phyloP scores from a whole-genome alignment of 306 rosid genomes.

The Oxytropis ochrocephala region DNA sequence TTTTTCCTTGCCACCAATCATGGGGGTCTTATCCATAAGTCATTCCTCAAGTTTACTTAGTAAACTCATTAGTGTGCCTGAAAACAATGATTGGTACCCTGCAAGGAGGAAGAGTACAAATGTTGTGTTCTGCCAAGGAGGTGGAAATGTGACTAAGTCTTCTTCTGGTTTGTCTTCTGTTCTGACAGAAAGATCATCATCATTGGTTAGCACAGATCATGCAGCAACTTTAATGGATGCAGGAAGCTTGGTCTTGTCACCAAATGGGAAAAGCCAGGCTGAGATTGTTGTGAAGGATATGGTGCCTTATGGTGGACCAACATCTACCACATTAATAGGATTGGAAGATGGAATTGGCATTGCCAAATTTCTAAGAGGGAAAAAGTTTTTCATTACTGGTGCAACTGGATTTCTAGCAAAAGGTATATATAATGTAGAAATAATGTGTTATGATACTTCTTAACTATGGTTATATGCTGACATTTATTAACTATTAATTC shows the following conservation, averaged over 20 bases:
- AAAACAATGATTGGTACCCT: constrained; percentile 25
- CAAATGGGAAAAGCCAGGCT: constrained; percentile 35
- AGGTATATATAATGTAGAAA: constrained; percentile 36
- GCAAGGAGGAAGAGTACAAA: constrained; percentile 31
- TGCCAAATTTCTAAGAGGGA: constrained; percentile 70
- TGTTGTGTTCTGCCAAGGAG: constrained; percentile 49
- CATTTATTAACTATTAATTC: constrained; percentile 9
- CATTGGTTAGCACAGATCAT: constrained; percentile 38
- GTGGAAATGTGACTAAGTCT: constrained; percentile 48
- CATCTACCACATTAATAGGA: constrained; percentile 37
- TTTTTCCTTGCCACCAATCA: constrained; percentile 23
- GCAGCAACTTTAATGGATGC: constrained; percentile 45
- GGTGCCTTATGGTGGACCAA: constrained; percentile 47
- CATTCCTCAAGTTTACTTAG: constrained; percentile 33
- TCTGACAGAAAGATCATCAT: constrained; percentile 33
- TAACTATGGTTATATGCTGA: neutral
- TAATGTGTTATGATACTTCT: neutral
- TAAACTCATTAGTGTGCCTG: constrained; percentile 19
- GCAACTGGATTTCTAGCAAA: constrained; percentile 94
- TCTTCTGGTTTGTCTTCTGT: constrained; percentile 38
- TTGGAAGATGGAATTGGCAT: constrained; percentile 76
- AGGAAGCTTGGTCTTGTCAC: constrained; percentile 62
- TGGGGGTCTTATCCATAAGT: constrained; percentile 61
- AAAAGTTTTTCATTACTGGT: constrained; percentile 73
- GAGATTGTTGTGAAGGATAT: constrained; percentile 56